Evolutionary conservation across 768 basidiomycete species (phyloP).

Genomic region (Gloeophyllum trabeum): DNA sequence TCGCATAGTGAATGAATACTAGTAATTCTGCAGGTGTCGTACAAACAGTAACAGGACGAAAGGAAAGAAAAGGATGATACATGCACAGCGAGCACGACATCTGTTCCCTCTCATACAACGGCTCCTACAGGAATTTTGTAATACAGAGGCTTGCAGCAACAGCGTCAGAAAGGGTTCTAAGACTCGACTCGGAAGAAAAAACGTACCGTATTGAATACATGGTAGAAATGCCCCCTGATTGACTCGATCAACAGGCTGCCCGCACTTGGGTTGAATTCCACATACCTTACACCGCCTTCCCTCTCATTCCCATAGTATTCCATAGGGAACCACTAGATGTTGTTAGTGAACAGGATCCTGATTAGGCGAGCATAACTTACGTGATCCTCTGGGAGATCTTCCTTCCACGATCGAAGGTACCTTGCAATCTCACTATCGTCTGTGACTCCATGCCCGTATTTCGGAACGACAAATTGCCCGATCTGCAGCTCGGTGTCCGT

Average conservation of each 20-base stretch:
- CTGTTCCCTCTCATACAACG: conserved; percentile 10
- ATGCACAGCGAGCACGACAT: neutral
- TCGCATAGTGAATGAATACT: too few relatives aligned
- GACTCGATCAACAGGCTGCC: neutral
- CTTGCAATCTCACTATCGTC: conserved; percentile 53
- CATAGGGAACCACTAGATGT: conserved; percentile 63
- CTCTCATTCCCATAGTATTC: conserved; percentile 48
- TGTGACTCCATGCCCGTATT: conserved; percentile 35
- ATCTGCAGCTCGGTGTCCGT: conserved; percentile 90
- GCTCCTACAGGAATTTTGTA: conserved; percentile 26
- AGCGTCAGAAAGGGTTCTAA: conserved; percentile 1
- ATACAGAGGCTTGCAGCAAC: conserved; percentile 22
- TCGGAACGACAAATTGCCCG: conserved; percentile 72
- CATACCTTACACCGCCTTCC: conserved; percentile 35
- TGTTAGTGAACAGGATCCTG: neutral
- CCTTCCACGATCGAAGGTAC: conserved; percentile 58
- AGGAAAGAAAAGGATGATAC: too few relatives aligned
- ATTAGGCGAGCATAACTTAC: conserved; percentile 26
- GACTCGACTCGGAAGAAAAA: neutral
- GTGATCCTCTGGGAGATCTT: conserved; percentile 52
- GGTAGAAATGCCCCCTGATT: conserved; percentile 54
- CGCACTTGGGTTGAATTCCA: neutral
- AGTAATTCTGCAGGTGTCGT: too few relatives aligned
- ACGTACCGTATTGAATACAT: conserved; percentile 64
- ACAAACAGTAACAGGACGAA: too few relatives aligned